Base-by-base conservation (phyloP, 2,329 filamentous ascomycete genomes). In the Phialophora verrucosa region DNA sequence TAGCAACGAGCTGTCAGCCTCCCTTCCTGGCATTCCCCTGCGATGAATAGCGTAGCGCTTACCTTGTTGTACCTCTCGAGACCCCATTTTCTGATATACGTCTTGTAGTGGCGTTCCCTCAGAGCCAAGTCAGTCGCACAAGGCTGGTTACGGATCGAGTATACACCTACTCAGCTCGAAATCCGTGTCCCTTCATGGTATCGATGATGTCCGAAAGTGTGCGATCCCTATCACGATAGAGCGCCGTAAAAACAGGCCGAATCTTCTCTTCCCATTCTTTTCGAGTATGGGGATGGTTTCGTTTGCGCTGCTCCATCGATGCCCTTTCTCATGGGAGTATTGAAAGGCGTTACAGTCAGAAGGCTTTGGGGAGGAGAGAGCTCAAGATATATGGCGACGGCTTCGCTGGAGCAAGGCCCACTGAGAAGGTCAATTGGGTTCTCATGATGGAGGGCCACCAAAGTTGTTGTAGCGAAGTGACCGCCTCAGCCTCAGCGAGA, bases 251-350 rank as follows among this genome's bases (percentile, higher is more conserved):
- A 11, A 8, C 14, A 14, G 55, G 55, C 32, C 55, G 55, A 14
- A 58, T 58, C 38, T 58, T 31, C 20, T 58, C 55, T 23, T 58
- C 55, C 55, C 55, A 58, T 44, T 58, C 55, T 12, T 44, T 58
- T 23, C n/a, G 55, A 23, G n/a, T 58, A 44, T 58, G 55, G n/a
- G 55, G 55, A 32, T 58, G 55, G 6, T 31, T 55, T 31, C 53
- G 12, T 55, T 32, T 55, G 11, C 25, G 20, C 11, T 12, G 49
- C 20, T 23, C 23, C 49, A 51, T 51, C 3, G 49, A 23, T 51
- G 49, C 38, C 5, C 38, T 44, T 8, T n/a, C 17, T 44, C 38
- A 8, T 8, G 17, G 38, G 17, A 44, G 38, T 44, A n/a, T 5
- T 44, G 5, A 8, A 6, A 20, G 38, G 17, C 5, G 6, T 44